Evolutionary conservation across 306 rosid genomes (phyloP), one percentile per base, ranked within the genome.

Genomic region (Alnus rubra): DNA sequence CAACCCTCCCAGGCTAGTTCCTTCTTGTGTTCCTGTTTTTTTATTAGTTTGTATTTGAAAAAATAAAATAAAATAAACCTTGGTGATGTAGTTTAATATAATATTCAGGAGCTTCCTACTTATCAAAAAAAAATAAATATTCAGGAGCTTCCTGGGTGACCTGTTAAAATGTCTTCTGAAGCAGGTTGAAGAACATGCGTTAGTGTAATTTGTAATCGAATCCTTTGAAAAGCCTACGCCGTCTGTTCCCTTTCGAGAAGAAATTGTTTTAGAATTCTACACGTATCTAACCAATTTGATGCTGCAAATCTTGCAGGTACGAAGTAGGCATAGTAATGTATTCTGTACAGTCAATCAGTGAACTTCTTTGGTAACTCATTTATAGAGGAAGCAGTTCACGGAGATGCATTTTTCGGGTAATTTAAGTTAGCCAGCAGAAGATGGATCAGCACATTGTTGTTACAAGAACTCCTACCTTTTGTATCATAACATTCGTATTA

Each of bases 241-340:
- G 0, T 7, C 6, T 37, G 50, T 62, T 33, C 11, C 44, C 44
- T 62, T 62, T 31, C 4, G 42, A 31, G 50, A 49, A 7, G 5
- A 35, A 6, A 15, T 64, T 64, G 5, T 35, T 64, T 64, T 63
- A 33, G 45, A 33, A 14, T 33, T 64, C 9, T 14, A 5, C 12
- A 10, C 13, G 3, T 74, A 54, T 5, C 3, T 60, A 45, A 63
- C 31, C 30, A 28, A 5, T 42, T 51, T 65, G 68, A n/a, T 51
- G 12, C 69, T 69, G 74, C 63, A 15, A 19, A 33, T 67, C 67
- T 62, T 74, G 83, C 82, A 81, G 87, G 80, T 76, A 42, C 42
- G 33, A 23, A 63, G 75, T 79, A 59, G 69, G 42, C 54, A 23
- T 23, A 0, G 35, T 48, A 18, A 39, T 35, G 52, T 44, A 70